Evolutionary conservation across 2,329 filamentous ascomycete species (phyloP), one percentile per base, ranked within the genome.

Genomic region (Blumeria hordei): DNA sequence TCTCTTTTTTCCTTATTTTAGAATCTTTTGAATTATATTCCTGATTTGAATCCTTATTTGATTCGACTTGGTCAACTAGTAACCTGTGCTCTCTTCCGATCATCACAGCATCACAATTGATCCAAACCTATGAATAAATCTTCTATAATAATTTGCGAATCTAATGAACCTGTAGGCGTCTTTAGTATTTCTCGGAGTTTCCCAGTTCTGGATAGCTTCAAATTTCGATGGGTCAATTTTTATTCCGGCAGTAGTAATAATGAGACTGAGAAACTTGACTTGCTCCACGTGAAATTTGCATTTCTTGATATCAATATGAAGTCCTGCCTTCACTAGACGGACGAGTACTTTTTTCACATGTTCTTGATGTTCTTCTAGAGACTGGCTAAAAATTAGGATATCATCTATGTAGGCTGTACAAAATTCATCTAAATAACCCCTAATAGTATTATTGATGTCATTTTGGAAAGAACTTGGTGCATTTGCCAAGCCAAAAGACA

Each of bases 401-500:
- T 41, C 37, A 16, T 41, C 37, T 11, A 41, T 5, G n/a, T 41
- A 41, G 3, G 44, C 57, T 21, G 44, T 56, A 18, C 37, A 56
- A 53, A 57, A 61, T 1, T 39, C 12, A 52, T 41, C 37, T 16
- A 4, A 6, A 41, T 11, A 41, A 6, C n/a, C 11, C 37, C n/a
- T 41, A 3, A 16, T 3, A 12, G 37, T 12, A 41, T 41, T 5
- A 16, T 41, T 12, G n/a, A 41, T 41, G n/a, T 41, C 3, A 41
- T 41, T 41, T 41, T 41, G 37, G 5, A 41, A 41, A 11, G 37
- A 41, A 16, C 37, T 41, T 11, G 37, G 37, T 12, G 37, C 37
- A 16, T 41, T 41, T 41, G 37, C 37, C 37, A 41, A 16, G 9
- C 64, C 54, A 59, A 67, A 66, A 0, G 58, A 58, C 52, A 62